These are phyloP conservation scores for Linnemannia exigua DNA, from an alignment of 192 early-diverging fungal genomes.

Conservation along the genomic window DNA sequence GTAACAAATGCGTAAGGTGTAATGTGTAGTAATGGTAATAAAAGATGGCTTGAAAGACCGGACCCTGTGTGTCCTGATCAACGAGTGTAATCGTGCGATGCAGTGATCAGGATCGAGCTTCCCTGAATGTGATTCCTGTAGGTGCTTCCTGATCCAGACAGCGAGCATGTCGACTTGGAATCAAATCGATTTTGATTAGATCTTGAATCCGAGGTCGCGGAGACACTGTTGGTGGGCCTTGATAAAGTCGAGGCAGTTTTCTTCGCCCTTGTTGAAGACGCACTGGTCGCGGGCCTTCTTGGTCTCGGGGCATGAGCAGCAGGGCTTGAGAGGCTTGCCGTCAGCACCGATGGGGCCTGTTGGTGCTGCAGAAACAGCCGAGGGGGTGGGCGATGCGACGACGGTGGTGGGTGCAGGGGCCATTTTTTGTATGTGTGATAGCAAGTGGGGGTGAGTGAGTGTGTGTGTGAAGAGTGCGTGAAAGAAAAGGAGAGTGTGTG, in stretches of 20 bases:
- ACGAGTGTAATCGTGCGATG: neutral
- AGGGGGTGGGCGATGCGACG: neutral
- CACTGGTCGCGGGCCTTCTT: slow-evolving; percentile 92
- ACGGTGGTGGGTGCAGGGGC: slow-evolving; percentile 12
- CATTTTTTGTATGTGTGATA: neutral
- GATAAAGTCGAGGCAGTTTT: slow-evolving; percentile 91
- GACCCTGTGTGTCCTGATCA: neutral
- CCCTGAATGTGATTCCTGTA: neutral
- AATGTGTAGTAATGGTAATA: neutral
- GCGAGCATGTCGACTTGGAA: too few relatives aligned
- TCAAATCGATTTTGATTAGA: too few relatives aligned
- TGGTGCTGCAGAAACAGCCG: neutral
- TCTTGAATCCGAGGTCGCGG: slow-evolving; percentile 94
- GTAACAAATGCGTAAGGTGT: slow-evolving; percentile 3
- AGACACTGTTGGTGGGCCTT: slow-evolving; percentile 92
- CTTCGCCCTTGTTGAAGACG: slow-evolving; percentile 87
- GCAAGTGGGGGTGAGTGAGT: too few relatives aligned
- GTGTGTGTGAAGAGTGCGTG: neutral
- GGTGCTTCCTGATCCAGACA: neutral
- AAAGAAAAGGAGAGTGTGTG: neutral
- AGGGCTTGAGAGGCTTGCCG: slow-evolving; percentile 85
- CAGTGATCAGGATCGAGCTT: neutral
- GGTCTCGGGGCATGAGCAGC: slow-evolving; percentile 98
- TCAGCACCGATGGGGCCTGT: slow-evolving; percentile 57
- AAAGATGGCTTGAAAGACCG: neutral